Base-by-base conservation (phyloP, 441 rosid genomes). In the Euphorbia celastroides region DNA sequence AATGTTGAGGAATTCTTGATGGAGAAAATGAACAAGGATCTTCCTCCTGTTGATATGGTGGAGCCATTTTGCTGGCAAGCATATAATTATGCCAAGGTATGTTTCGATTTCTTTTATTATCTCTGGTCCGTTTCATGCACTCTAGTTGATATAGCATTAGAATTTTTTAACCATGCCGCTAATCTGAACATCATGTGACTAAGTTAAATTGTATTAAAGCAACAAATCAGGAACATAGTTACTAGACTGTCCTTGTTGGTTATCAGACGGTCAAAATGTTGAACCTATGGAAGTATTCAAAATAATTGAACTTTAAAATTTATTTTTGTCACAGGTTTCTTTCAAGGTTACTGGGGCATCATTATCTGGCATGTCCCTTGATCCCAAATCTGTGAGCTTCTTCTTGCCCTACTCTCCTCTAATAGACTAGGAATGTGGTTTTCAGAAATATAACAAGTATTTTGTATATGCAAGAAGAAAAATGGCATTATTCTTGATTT, bases 51-150 rank as follows among this genome's bases (percentile, higher is more conserved):
- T 74, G 97, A 89, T 72, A 80, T 89, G 65, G 97, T 91, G 81
- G 97, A 93, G 82, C 97, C 99, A 7, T 89, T 89, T 74, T 89
- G 91, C 78, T 93, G 99, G 96, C 92, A 84, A 68, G 99, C 97
- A 22, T 93, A 91, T 81, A 82, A 82, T 77, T 91, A 86, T 72
- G 97, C 99, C 26, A 93, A 89, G 79, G 88, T 89, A 81, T 65
- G 88, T 58, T 34, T 52, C 66, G 4, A 67, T 61, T 36, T 17
- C 57, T 20, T 14, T 46, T 58, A 27, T 54, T 52, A 27, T 62
- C 57, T 56, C 70, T 64, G 60, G 32, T 42, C 56, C 41, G n/a
- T 69, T 61, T 71, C 67, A 31, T 73, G 32, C 64, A 66, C 60
- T 78, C 46, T 17, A 57, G 60, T 26, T 57, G 60, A 64, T 5